Evolutionary conservation across 768 basidiomycete species (phyloP), one percentile per base, ranked within the genome.

Genomic region (Tricholoma sp.): DNA sequence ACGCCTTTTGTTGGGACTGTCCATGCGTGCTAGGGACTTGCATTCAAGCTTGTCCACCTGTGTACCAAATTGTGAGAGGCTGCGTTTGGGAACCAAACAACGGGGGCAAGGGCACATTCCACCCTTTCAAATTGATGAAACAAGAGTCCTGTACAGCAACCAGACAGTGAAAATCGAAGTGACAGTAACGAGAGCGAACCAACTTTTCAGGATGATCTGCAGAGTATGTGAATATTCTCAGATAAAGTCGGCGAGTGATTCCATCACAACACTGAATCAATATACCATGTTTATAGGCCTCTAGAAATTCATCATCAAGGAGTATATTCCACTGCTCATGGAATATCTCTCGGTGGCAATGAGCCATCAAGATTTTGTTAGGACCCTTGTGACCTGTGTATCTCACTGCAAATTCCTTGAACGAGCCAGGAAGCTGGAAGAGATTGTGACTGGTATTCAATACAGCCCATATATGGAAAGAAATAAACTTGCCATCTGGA

Each of bases 201-300:
- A 37, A 37, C 35, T n/a, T 76, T 21, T 76, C 71, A 0, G 72
- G 72, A 46, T 75, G 74, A 54, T 75, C 71, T 0, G 69, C 69
- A 0, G 67, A 67, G 46, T 73, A 73, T 0, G 70, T 71, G 22
- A 74, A 68, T 0, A 74, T 63, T 0, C 63, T 56, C 1, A 66
- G 67, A 37, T 64, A 74, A 34, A 58, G 53, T 8, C 52, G 31
- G 19, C 19, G 27, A 11, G 31, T 35, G 27, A 52, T n/a, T 10
- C 52, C 57, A 47, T 53, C 52, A 45, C 11, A 14, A 43, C 57
- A 58, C n/a, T 46, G 29, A 24, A 53, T 5, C 10, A 58, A 57
- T 5, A 64, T 58, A 5, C 66, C 60, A 45, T 69, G 56, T 5
- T 27, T 22, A 46, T 64, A 69, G 0, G 64, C 64, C n/a, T 67